Evolutionary conservation across 148 eudicot genomes (phyloP), one percentile per base, ranked within the genome.

Genomic region (Euryodendron excelsum): DNA sequence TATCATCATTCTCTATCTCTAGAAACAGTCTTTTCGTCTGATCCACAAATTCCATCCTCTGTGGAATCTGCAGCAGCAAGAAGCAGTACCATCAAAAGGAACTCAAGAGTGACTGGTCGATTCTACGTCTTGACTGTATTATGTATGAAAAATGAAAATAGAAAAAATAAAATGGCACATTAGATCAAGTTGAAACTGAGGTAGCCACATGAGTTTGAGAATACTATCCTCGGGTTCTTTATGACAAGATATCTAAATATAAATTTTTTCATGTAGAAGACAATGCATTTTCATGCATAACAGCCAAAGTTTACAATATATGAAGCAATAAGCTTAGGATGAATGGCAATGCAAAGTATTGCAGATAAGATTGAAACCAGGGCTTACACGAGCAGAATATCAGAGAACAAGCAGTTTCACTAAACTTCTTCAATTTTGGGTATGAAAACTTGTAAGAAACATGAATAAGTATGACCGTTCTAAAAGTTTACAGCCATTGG

Each of bases 11-110:
- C 45, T 71, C 80, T 52, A 81, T 81, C 53, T 78, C 84, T n/a
- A 41, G 69, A 61, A 93, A 84, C 52, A 66, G 56, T 47, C 53
- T 80, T 67, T 84, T 87, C 11, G 88, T 81, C 80, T 89, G 94
- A 81, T 91, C 78, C 44, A 89, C 81, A 78, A 93, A 83, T n/a
- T 82, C 83, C 34, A 73, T 77, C 8, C 75, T 78, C 85, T 91
- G 93, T 25, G 77, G 64, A 68, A 89, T 86, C 98, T 93, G 86
- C 77, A 72, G 70, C 58, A 69, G 66, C 76, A 52, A 64, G 80
- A 65, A 58, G 61, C 39, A 78, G 23, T 41, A 79, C 50, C 47
- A 39, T 73, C 34, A n/a, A n/a, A n/a, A n/a, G n/a, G n/a, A n/a
- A n/a, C n/a, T n/a, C n/a, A n/a, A n/a, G n/a, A n/a, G n/a, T n/a